Evolutionary conservation across 768 basidiomycete genomes (phyloP).

Genomic region (Pleurotus sapidus): DNA sequence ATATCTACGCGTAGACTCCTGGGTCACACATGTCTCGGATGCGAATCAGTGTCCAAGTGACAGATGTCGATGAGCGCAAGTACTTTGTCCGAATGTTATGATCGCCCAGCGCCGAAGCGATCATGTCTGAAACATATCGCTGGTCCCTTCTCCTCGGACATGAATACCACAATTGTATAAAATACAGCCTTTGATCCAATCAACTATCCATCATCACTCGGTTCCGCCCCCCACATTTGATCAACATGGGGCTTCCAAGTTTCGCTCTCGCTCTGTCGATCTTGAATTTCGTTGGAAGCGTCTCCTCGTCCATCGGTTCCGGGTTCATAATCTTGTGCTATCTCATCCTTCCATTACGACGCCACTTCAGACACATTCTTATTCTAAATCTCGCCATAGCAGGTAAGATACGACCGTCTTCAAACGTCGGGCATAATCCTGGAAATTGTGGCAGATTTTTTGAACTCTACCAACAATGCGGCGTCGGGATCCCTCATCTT

Average conservation of each 20-base stretch:
- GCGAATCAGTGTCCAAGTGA: too few relatives aligned
- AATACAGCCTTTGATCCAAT: too few relatives aligned
- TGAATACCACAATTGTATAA: neutral
- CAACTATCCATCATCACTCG: too few relatives aligned
- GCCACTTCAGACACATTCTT: conserved; percentile 14
- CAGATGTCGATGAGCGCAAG: too few relatives aligned
- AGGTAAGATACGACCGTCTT: conserved; percentile 8
- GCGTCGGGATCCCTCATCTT: conserved; percentile 8
- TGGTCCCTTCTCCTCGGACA: neutral
- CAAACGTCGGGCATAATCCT: neutral
- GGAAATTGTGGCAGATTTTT: neutral
- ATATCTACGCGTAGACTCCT: too few relatives aligned
- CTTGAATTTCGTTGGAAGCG: conserved; percentile 8
- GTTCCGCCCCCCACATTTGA: too few relatives aligned
- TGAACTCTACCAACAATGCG: conserved; percentile 3
- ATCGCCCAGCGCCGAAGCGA: neutral
- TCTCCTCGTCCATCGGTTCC: conserved; percentile 11
- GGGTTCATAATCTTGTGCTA: conserved; percentile 15
- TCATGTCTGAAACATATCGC: neutral
- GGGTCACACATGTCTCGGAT: too few relatives aligned
- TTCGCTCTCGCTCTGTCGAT: conserved; percentile 6
- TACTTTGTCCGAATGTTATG: too few relatives aligned
- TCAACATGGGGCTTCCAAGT: conserved; percentile 14
- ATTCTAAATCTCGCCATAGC: conserved; percentile 14
- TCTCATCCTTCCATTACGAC: conserved; percentile 7